These are phyloP conservation scores for Nicotiana obtusifolia DNA, from an alignment of 257 asterid species.

Conservation along the genomic window DNA sequence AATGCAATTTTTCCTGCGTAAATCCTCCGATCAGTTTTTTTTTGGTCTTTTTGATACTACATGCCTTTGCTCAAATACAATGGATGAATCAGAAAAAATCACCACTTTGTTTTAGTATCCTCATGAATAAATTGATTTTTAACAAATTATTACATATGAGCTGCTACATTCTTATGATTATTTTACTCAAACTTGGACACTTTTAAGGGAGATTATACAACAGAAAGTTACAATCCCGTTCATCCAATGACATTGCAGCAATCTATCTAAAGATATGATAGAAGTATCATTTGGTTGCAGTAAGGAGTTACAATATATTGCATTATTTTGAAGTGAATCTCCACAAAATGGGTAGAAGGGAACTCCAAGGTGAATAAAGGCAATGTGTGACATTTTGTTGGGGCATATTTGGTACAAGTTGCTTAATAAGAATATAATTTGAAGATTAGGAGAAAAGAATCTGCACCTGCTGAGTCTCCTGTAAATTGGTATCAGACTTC, in stretches of 20 bases:
- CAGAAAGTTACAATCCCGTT: background rate
- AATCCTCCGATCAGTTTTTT: background rate
- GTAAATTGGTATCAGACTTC: background rate
- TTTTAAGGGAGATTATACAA: conserved; percentile 3
- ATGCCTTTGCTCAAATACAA: too few relatives aligned
- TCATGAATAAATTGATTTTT: background rate
- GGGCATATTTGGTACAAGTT: background rate
- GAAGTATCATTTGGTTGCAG: background rate
- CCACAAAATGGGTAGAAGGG: background rate
- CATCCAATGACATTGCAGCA: background rate
- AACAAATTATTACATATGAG: background rate
- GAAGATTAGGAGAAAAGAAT: background rate
- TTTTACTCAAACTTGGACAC: background rate
- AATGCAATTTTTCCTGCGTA: too few relatives aligned
- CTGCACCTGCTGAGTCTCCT: background rate
- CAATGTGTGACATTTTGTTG: background rate
- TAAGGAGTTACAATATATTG: background rate
- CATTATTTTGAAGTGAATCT: background rate
- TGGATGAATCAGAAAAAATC: too few relatives aligned
- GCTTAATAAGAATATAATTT: background rate
- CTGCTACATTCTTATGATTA: background rate
- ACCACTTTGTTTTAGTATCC: background rate
- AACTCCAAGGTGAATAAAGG: background rate
- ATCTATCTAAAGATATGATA: background rate
- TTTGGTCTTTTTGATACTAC: too few relatives aligned